Evolutionary conservation across 1,139 yeast genomes (phyloP), one percentile per base, ranked within the genome.

Genomic region (Yamadazyma diddensiae): DNA sequence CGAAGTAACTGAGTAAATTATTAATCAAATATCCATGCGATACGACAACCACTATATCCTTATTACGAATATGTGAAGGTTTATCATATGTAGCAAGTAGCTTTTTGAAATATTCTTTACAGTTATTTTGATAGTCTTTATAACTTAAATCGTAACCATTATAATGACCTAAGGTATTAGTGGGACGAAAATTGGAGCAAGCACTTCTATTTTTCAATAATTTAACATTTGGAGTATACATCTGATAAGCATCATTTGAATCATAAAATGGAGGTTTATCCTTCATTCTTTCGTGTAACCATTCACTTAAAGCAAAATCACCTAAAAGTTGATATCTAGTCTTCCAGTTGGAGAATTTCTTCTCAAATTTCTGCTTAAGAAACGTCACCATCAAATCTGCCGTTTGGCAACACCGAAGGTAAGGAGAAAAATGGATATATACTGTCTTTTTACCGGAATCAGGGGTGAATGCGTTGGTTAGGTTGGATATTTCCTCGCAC

Each of bases 281-380:
- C 32, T 51, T 52, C 74, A 68, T 68, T 29, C 61, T 57, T 35
- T 67, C 73, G 39, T 69, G 74, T 38, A 69, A 57, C 75, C 75
- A 69, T 44, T 69, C 75, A 30, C 69, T 60, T 21, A 68, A 50
- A 10, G 74, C 74, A 53, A 69, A 68, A 46, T 69, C 75, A 3
- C 73, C 70, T 30, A 68, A 46, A 20, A 69, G 50, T 39, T 64
- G 74, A 46, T 59, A 66, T 41, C 68, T 46, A 16, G 64, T 43
- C 43, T 62, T 64, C 38, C 56, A 58, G 28, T 57, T 46, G 13
- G 70, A 70, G 38, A 42, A 58, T 37, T 44, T 42, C 11, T 45
- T 42, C 16, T 42, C 46, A 10, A 65, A 38, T 27, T 43, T 34
- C 17, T 49, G 42, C 41, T 57, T 59, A 34, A 69, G 47, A 24